phyloP scores from a whole-genome alignment of 306 rosid genomes.

The Canavalia ensiformis region DNA sequence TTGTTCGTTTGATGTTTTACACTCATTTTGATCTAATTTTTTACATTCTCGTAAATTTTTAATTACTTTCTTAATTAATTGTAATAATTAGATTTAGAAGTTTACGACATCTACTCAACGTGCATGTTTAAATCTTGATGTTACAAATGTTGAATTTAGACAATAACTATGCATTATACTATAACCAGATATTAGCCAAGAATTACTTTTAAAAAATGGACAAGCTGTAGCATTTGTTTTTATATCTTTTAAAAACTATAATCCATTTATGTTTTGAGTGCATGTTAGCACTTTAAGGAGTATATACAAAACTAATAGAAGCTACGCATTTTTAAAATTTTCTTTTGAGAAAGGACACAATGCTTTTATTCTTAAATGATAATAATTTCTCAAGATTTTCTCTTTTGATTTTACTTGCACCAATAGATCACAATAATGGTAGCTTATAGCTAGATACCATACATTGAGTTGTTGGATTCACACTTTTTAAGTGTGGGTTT shows the following conservation, averaged over 20 bases:
- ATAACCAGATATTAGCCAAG: neutral
- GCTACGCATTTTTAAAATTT: neutral
- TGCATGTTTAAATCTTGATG: no score
- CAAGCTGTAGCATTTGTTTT: neutral
- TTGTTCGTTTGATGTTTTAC: no score
- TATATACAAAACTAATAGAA: neutral
- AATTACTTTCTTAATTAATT: no score
- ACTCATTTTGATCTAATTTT: no score
- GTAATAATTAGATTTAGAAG: no score
- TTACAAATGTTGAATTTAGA: neutral
- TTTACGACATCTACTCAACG: no score
- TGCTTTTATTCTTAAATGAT: constrained; percentile 37
- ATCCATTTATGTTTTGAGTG: no score
- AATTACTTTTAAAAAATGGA: neutral
- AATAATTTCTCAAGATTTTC: neutral
- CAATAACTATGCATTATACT: neutral
- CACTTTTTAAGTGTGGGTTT: neutral
- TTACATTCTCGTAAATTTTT: no score
- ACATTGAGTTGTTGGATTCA: constrained; percentile 18
- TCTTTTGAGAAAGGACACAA: neutral
- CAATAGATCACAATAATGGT: neutral
- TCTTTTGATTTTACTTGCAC: neutral
- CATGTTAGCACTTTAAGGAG: neutral
- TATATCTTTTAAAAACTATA: neutral
- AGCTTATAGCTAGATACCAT: neutral